Percentiles rank a stretch among this genome's conserved stretches.
These are phyloP conservation scores for Mycena leptocephala DNA, from an alignment of 768 basidiomycete genomes.

Conservation along the genomic window DNA sequence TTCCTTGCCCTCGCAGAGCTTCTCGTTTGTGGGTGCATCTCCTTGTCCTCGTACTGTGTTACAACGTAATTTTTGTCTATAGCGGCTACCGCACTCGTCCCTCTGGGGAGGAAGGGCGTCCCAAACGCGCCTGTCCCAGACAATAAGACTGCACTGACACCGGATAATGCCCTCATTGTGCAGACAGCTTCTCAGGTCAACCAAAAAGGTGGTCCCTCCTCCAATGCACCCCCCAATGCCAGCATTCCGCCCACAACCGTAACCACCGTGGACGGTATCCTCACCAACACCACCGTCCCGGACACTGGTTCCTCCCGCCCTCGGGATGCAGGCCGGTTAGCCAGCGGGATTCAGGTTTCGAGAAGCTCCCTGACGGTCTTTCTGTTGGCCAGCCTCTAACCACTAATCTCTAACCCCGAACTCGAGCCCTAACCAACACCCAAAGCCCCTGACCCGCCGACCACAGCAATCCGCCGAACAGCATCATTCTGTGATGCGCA, in stretches of 20 bases:
- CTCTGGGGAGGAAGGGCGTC: background rate
- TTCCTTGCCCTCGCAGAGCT: background rate
- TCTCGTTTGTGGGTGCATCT: background rate
- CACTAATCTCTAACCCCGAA: too few species aligned
- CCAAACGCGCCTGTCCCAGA: background rate
- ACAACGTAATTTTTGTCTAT: background rate
- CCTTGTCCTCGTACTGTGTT: background rate
- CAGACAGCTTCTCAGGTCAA: background rate
- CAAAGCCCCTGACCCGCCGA: too few species aligned
- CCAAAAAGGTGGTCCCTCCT: background rate
- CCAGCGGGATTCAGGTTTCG: background rate
- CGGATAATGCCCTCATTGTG: background rate
- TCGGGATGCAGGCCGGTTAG: background rate
- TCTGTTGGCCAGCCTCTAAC: constrained; percentile 55
- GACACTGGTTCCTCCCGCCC: background rate
- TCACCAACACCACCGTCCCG: background rate
- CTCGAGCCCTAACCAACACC: too few species aligned
- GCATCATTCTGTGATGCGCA: too few species aligned
- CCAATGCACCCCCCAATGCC: background rate
- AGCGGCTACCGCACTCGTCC: background rate
- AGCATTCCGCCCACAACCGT: background rate
- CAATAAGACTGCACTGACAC: background rate
- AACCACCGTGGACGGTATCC: background rate
- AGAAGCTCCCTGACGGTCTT: constrained; percentile 35
- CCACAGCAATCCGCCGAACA: too few species aligned